phyloP scores from a whole-genome alignment of 2,329 filamentous ascomycete species.

The Phoma sp. region DNA sequence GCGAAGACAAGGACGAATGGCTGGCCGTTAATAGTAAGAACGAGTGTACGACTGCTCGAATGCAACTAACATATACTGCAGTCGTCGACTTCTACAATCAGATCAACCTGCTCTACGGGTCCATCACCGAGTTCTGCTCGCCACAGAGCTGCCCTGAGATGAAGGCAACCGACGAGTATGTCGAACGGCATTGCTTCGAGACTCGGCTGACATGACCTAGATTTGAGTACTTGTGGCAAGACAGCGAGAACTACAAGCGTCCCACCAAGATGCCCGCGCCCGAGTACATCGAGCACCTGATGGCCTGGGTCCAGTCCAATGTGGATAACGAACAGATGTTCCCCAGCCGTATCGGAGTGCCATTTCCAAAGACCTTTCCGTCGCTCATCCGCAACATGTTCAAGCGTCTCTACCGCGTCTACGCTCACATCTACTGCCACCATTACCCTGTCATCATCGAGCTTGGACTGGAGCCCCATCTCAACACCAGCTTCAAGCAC shows the following conservation, averaged over 20 bases:
- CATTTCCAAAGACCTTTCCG: constrained; percentile 89
- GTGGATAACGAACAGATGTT: constrained; percentile 96
- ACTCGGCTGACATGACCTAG: constrained; percentile 51
- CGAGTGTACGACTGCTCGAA: not conserved
- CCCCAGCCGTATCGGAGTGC: constrained; percentile 91
- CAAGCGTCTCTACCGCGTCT: constrained; percentile 98
- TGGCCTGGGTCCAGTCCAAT: constrained; percentile 94
- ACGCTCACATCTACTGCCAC: constrained; percentile 96
- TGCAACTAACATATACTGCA: constrained; percentile 48
- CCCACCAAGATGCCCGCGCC: constrained; percentile 98
- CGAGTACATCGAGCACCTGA: constrained; percentile 96
- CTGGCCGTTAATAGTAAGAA: constrained; percentile 88
- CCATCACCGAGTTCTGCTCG: constrained; percentile 99
- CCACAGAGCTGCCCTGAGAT: constrained; percentile 97
- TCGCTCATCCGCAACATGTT: constrained; percentile 98
- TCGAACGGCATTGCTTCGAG: no score
- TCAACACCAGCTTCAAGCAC: constrained; percentile 99
- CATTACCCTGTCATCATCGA: constrained; percentile 97
- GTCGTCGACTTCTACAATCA: constrained; percentile 99
- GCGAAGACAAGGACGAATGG: constrained; percentile 98
- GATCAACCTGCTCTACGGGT: constrained; percentile 97
- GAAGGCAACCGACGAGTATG: constrained; percentile 99
- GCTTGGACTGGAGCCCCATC: constrained; percentile 91
- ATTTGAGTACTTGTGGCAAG: constrained; percentile 99
- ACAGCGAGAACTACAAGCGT: constrained; percentile 89